Conservation (phyloP, 306 rosid species). For the Casuarina glauca region DNA sequence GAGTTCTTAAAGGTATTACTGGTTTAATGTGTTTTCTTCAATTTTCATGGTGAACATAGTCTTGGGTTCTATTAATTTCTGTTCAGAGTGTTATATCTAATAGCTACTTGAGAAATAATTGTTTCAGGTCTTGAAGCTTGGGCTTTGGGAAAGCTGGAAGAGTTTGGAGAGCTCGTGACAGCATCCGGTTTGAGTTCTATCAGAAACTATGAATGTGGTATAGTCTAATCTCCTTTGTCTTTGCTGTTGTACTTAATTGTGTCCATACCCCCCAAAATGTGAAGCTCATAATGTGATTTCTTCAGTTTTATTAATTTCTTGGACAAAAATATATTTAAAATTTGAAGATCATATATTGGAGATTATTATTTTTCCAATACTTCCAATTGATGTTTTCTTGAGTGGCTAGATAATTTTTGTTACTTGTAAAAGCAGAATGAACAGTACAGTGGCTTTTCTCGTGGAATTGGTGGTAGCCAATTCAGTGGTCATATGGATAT, state of each 20-base stretch:
- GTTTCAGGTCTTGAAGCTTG: constrained; percentile 83
- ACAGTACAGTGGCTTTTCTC: not conserved
- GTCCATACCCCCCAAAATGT: not conserved
- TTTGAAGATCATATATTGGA: not conserved
- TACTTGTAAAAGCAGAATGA: not conserved
- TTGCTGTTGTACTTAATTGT: not conserved
- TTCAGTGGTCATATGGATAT: not conserved
- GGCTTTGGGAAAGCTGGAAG: constrained; percentile 67
- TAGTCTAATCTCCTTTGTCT: constrained; percentile 21
- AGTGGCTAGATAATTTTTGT: not conserved
- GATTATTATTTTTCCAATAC: not conserved
- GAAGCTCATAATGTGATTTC: no score
- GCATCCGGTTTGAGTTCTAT: constrained; percentile 94
- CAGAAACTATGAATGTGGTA: constrained; percentile 92
- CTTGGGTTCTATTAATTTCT: constrained; percentile 8
- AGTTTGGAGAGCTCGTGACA: constrained; percentile 73
- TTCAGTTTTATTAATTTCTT: no score
- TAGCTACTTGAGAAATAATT: constrained; percentile 27
- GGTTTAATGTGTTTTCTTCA: constrained; percentile 10
- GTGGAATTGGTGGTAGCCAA: not conserved
- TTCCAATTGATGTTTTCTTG: not conserved
- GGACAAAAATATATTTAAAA: not conserved
- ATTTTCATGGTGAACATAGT: constrained; percentile 16
- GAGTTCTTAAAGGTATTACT: constrained; percentile 70
- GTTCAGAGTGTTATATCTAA: constrained; percentile 2